These are phyloP conservation scores for Cercospora sojina DNA, from an alignment of 2,329 filamentous ascomycete genomes.

Conservation along the genomic window DNA sequence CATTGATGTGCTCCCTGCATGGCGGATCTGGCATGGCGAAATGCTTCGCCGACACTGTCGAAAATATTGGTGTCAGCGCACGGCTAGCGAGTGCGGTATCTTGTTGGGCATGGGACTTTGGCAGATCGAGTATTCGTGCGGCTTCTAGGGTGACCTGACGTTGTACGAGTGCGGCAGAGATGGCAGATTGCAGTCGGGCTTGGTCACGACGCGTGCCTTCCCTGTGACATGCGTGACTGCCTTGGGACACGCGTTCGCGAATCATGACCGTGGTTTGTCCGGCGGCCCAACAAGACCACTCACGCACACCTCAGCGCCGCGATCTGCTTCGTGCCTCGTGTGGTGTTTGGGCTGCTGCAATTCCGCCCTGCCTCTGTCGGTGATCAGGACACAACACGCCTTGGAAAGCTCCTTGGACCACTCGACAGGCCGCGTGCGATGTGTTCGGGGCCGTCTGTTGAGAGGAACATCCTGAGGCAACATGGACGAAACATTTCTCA, in stretches of 20 bases:
- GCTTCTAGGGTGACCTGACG: neutral
- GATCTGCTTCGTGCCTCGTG: neutral
- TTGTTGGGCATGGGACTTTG: neutral
- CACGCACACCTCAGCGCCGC: neutral
- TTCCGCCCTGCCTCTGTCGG: neutral
- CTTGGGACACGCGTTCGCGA: neutral
- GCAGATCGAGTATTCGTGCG: neutral
- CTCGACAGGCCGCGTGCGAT: neutral
- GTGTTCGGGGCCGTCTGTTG: neutral
- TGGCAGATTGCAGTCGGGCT: neutral
- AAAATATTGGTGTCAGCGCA: neutral
- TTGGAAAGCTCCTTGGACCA: neutral
- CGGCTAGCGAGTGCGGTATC: neutral
- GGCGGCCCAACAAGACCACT: neutral
- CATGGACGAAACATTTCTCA: neutral
- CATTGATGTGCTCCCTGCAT: neutral
- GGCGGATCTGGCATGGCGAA: neutral
- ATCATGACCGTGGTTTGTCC: neutral
- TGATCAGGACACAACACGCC: neutral
- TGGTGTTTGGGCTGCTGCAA: neutral
- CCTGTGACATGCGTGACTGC: neutral
- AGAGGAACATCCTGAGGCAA: neutral
- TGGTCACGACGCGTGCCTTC: neutral
- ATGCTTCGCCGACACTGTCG: neutral
- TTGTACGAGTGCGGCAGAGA: neutral